Percentiles rank a stretch among this genome's conserved stretches.
phyloP scores from a whole-genome alignment of 805 yeast species.

The Wickerhamiella bombiphila region DNA sequence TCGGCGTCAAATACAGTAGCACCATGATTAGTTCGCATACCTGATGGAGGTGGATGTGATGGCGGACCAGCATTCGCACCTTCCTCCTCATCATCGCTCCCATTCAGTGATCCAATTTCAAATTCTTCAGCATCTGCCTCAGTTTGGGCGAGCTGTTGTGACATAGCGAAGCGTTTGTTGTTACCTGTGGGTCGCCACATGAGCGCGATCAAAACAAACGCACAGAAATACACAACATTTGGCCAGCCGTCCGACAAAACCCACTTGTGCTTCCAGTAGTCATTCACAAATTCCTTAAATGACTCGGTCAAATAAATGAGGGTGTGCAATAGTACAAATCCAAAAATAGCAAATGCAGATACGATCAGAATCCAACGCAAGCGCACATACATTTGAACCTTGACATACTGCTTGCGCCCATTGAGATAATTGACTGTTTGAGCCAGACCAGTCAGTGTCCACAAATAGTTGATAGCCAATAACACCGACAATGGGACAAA shows the following conservation, averaged over 20 bases:
- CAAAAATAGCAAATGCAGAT: constrained; percentile 54
- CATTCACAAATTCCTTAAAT: constrained; percentile 61
- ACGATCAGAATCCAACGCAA: constrained; percentile 60
- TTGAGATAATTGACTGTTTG: constrained; percentile 58
- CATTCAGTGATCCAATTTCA: constrained; percentile 41
- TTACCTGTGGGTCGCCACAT: constrained; percentile 98
- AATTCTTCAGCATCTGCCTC: constrained; percentile 54
- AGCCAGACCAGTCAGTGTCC: constrained; percentile 58
- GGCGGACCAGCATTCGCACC: constrained; percentile 2
- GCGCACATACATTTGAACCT: constrained; percentile 70
- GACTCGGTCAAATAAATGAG: constrained; percentile 62
- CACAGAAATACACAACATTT: constrained; percentile 67
- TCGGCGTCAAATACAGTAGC: constrained; percentile 13
- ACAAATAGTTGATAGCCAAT: constrained; percentile 56
- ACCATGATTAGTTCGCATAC: not conserved
- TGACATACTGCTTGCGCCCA: constrained; percentile 82
- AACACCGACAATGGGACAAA: constrained; percentile 61
- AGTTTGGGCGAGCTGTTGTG: constrained; percentile 73
- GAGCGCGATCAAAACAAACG: constrained; percentile 70
- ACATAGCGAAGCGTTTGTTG: constrained; percentile 85
- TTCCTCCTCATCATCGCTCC: constrained; percentile 26
- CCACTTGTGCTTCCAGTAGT: constrained; percentile 84
- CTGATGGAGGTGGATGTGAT: constrained; percentile 7
- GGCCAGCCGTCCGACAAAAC: constrained; percentile 93
- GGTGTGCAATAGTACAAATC: constrained; percentile 56